Conservation (phyloP, 805 yeast genomes). For the Monosporozyma solicola region DNA sequence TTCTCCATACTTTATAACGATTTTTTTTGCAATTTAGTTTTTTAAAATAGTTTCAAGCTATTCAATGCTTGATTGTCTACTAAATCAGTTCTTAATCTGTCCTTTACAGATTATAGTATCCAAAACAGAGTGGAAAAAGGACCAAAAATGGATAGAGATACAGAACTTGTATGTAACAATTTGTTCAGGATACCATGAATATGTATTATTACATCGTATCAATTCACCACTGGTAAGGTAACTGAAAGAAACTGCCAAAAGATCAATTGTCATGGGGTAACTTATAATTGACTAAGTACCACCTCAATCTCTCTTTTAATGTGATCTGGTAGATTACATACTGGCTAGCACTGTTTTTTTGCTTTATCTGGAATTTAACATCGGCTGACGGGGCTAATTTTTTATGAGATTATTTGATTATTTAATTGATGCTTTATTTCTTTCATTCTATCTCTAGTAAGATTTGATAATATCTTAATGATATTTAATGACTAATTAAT, state of each 20-base stretch:
- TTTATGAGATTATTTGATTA: not conserved
- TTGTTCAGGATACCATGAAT: not conserved
- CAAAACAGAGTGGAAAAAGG: not conserved
- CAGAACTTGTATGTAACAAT: conserved; percentile 5
- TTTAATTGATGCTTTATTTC: not conserved
- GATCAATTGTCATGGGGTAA: not conserved
- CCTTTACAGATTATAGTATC: not conserved
- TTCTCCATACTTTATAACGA: not conserved
- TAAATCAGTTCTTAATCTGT: not conserved
- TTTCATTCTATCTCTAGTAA: not conserved
- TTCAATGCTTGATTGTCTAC: not conserved
- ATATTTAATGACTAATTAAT: not conserved
- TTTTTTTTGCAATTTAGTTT: not conserved
- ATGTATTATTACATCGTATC: not conserved
- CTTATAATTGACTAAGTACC: not conserved
- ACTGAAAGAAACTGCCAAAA: not conserved
- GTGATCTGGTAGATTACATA: not conserved
- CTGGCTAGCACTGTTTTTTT: not conserved
- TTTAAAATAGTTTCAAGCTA: not conserved
- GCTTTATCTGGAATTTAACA: not conserved
- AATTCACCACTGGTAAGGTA: not conserved
- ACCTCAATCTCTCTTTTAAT: not conserved
- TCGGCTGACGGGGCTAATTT: not conserved
- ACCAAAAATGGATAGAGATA: conserved; percentile 2
- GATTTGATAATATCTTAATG: not conserved